phyloP scores from a whole-genome alignment of 106 monocot species.

The Dendrobium officinale region DNA sequence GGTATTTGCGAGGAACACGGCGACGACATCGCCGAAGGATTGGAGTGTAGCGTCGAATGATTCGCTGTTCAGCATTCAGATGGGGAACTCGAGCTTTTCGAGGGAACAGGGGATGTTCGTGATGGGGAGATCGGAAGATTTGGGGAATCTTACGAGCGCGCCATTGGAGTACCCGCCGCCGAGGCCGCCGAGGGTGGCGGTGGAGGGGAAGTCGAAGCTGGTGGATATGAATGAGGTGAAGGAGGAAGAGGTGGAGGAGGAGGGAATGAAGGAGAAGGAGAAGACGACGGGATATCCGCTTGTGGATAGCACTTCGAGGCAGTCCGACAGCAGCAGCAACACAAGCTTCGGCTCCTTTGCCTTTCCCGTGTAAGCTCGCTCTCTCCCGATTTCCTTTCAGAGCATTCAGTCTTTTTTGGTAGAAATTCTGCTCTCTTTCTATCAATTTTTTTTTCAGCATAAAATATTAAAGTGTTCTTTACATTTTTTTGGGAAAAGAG shows the following conservation, averaged over 20 bases:
- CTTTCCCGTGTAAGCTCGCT: slow-evolving; percentile 7
- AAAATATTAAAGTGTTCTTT: no score
- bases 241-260: neutral
- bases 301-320: neutral
- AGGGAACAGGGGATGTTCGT: slow-evolving; percentile 5
- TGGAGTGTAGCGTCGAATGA: slow-evolving; percentile 59
- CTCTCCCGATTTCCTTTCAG: neutral
- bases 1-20: slow-evolving; percentile 32
- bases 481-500: no score
- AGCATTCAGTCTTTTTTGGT: neutral
- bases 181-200: neutral
- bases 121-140: slow-evolving; percentile 1
- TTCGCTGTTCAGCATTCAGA: slow-evolving; percentile 52
- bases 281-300: neutral
- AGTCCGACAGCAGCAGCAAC: slow-evolving; percentile 7
- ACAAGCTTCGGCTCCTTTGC: slow-evolving; percentile 9
- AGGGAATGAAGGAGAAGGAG: neutral
- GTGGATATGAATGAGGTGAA: neutral
- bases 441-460: no score
- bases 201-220: neutral
- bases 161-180: neutral
- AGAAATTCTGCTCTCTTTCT: no score
- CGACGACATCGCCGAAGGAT: slow-evolving; percentile 23
- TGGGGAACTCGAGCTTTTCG: slow-evolving; percentile 19
- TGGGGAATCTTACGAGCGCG: neutral